phyloP scores from a whole-genome alignment of 805 yeast genomes.

The Clavispora phyllophila region DNA sequence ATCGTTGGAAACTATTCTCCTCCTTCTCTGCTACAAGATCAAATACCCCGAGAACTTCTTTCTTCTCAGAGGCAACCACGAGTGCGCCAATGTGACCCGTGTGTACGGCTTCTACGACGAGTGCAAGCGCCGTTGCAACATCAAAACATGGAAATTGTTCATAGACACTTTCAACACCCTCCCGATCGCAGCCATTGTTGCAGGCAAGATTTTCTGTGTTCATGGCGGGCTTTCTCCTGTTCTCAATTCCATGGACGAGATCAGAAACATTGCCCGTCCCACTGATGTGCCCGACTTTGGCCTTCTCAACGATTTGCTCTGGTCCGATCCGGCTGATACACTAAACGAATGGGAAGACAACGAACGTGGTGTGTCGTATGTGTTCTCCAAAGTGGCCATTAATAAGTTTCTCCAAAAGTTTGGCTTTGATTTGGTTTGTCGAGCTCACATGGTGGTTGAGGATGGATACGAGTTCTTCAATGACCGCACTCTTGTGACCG shows the following conservation, averaged over 20 bases:
- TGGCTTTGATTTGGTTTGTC: constrained; percentile 74
- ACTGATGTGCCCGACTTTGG: constrained; percentile 87
- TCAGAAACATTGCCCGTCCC: constrained; percentile 69
- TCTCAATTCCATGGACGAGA: constrained; percentile 67
- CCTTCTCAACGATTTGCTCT: constrained; percentile 65
- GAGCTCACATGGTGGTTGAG: constrained; percentile 87
- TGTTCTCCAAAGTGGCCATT: constrained; percentile 74
- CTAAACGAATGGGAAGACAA: constrained; percentile 84
- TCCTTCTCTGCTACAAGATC: constrained; percentile 87
- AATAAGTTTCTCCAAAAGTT: constrained; percentile 70
- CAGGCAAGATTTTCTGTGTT: constrained; percentile 89
- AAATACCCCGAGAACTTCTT: constrained; percentile 96
- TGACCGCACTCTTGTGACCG: constrained; percentile 66
- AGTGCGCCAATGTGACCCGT: constrained; percentile 93
- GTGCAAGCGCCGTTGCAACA: constrained; percentile 88
- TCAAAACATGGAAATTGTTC: constrained; percentile 90
- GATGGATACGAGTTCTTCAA: constrained; percentile 77
- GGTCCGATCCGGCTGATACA: constrained; percentile 86
- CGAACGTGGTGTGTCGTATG: constrained; percentile 79
- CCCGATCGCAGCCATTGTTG: constrained; percentile 94
- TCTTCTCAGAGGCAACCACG: constrained; percentile 91
- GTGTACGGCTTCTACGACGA: constrained; percentile 98
- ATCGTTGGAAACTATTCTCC: constrained; percentile 83
- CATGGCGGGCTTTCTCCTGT: constrained; percentile 84
- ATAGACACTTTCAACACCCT: constrained; percentile 93